These are phyloP conservation scores for Prunus fruticosa DNA, from an alignment of 306 rosid species.

Conservation along the genomic window DNA sequence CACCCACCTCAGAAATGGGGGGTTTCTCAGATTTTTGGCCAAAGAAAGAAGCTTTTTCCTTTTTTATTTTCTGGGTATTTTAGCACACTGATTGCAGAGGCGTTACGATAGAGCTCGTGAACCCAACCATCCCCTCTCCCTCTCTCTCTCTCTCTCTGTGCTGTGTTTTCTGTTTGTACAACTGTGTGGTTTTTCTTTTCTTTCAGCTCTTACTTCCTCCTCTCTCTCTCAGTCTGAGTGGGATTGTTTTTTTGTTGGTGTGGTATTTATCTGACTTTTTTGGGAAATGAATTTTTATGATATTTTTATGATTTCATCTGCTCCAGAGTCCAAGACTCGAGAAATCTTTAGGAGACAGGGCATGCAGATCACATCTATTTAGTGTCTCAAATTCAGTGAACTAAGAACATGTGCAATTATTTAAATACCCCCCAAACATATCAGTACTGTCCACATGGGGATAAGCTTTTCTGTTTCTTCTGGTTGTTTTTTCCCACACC, in stretches of 20 bases:
- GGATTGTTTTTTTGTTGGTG: neutral
- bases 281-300: neutral
- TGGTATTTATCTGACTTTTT: slow-evolving; percentile 19
- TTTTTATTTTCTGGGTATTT: neutral
- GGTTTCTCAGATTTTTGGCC: slow-evolving; percentile 10
- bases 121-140: neutral
- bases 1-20: slow-evolving; percentile 44
- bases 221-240: slow-evolving; percentile 5
- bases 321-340: too few relatives aligned
- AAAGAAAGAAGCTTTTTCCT: neutral
- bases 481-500: neutral
- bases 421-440: neutral
- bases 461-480: neutral
- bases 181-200: neutral
- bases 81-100: slow-evolving; percentile 14
- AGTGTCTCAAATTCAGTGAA: slow-evolving; percentile 10
- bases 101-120: slow-evolving; percentile 51
- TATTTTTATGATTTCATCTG: neutral
- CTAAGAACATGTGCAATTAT: neutral
- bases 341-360: neutral
- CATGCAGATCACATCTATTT: neutral
- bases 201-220: neutral
- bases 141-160: neutral
- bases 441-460: neutral
- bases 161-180: neutral